Base-by-base conservation (phyloP, 2,329 filamentous ascomycete genomes). In the Fusarium piperis region DNA sequence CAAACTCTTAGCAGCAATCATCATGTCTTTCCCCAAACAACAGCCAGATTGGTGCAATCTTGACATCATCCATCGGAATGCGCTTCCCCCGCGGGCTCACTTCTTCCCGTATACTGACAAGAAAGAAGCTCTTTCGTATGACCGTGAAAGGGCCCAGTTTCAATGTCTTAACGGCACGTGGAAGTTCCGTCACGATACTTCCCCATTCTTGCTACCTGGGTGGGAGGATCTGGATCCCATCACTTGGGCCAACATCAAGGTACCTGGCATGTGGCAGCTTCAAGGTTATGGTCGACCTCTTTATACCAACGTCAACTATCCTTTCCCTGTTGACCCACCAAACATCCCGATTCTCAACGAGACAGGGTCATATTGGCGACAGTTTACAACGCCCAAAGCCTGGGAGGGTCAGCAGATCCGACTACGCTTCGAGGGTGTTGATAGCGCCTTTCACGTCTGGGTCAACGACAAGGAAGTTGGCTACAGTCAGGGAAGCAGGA, bases 331-430 rank as follows among this genome's bases (percentile, higher is more conserved):
- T 23, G 23, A 23, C 23, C 23, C 23, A 5, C 23, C 23, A 23
- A 23, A 23, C 3, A 23, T 23, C 23, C 23, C 23, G 23, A 3
- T 23, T 23, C 23, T 23, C 23, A 23, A 23, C 23, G 23, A 23
- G 23, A 23, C 23, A 5, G 23, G 23, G 23, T 23, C 23, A 23
- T 23, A 23, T 23, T 23, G 23, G 23, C 23, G 23, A 15, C 80
- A 78, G 8, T 91, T 92, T 74, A 74, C 23, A 5, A 23, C 23
- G 23, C 23, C 23, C 23, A 23, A 23, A 23, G 23, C 3, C 23
- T 23, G 23, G 23, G 23, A 23, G 23, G 23, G 23, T 5, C 23
- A 75, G 75, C 77, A 71, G 9, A 78, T 92, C 23, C 23, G 23
- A 23, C 23, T 23, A 23, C 23, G 23, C 23, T 23, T 23, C 23